These are phyloP conservation scores for Candida sp. DNA, from an alignment of 1,139 yeast genomes.

Conservation along the genomic window DNA sequence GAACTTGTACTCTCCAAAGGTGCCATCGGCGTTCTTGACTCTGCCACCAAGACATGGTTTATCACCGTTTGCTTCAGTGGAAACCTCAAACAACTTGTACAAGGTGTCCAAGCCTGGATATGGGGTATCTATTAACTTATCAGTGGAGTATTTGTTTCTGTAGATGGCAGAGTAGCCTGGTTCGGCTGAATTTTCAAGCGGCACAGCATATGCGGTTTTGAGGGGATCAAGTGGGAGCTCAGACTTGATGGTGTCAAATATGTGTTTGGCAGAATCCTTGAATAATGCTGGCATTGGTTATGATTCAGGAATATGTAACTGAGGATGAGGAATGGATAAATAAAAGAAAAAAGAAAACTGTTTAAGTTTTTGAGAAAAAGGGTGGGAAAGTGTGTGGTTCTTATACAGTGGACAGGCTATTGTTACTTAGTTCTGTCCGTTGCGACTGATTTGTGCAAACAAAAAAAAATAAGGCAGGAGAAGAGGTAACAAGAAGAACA, in stretches of 20 bases:
- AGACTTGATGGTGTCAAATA: conserved; percentile 7
- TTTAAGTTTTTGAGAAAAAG: too few species aligned
- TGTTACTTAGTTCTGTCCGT: too few species aligned
- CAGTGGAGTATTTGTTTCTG: conserved; percentile 47
- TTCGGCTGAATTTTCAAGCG: conserved; percentile 49
- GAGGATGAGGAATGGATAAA: neutral
- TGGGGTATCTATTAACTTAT: conserved; percentile 41
- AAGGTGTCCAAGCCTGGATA: conserved; percentile 58
- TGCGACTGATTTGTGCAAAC: too few species aligned
- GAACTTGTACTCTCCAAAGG: conserved; percentile 51
- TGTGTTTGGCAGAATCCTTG: conserved; percentile 14
- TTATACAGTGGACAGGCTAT: too few species aligned
- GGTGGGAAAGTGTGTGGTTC: too few species aligned
- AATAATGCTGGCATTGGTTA: conserved; percentile 9
- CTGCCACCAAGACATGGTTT: conserved; percentile 58
- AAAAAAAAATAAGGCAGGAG: too few species aligned
- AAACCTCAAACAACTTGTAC: conserved; percentile 49
- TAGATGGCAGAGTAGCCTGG: conserved; percentile 59
- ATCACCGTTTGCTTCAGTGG: conserved; percentile 39
- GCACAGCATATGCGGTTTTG: conserved; percentile 19
- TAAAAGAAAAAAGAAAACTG: neutral
- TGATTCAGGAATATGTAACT: neutral
- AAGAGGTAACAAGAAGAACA: too few species aligned
- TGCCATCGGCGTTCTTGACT: conserved; percentile 38
- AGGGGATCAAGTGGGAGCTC: conserved; percentile 14